Conservation (phyloP, 805 yeast species). For the Phaffomyces opuntiae region DNA sequence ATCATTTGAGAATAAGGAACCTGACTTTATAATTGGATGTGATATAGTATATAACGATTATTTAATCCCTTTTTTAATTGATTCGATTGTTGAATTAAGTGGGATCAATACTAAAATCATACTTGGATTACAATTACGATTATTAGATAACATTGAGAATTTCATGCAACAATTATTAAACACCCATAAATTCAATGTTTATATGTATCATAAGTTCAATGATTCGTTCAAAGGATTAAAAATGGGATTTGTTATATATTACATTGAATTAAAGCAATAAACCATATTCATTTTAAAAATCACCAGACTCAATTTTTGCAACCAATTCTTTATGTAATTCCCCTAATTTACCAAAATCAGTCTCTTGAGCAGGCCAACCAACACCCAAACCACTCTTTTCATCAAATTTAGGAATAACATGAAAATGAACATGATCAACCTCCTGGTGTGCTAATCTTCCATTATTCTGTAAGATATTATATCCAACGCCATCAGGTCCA, state of each 20-base stretch:
- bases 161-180: slow-evolving; percentile 33
- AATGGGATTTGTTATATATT: slow-evolving; percentile 41
- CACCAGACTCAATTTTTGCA: slow-evolving; percentile 31
- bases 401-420: slow-evolving; percentile 84
- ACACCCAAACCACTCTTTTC: slow-evolving; percentile 69
- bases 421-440: slow-evolving; percentile 96
- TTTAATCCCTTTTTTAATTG: slow-evolving; percentile 42
- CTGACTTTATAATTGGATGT: slow-evolving; percentile 50
- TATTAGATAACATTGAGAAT: slow-evolving; percentile 39
- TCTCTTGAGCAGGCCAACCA: slow-evolving; percentile 90
- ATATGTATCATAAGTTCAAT: slow-evolving; percentile 25
- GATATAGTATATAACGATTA: slow-evolving; percentile 63
- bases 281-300: neutral
- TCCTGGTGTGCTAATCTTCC: slow-evolving; percentile 94
- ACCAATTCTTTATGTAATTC: slow-evolving; percentile 55
- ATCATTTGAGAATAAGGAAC: slow-evolving; percentile 11
- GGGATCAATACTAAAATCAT: slow-evolving; percentile 29
- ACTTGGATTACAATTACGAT: slow-evolving; percentile 49
- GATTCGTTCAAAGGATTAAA: slow-evolving; percentile 21
- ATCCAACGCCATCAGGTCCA: slow-evolving; percentile 64
- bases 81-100: slow-evolving; percentile 33
- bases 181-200: slow-evolving; percentile 28
- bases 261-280: slow-evolving; percentile 13
- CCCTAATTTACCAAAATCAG: slow-evolving; percentile 68
- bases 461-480: slow-evolving; percentile 87